Percentiles rank a stretch among this genome's conserved stretches.
Evolutionary conservation across 805 yeast genomes (phyloP).

Genomic region (Saccharomyces paradoxus): DNA sequence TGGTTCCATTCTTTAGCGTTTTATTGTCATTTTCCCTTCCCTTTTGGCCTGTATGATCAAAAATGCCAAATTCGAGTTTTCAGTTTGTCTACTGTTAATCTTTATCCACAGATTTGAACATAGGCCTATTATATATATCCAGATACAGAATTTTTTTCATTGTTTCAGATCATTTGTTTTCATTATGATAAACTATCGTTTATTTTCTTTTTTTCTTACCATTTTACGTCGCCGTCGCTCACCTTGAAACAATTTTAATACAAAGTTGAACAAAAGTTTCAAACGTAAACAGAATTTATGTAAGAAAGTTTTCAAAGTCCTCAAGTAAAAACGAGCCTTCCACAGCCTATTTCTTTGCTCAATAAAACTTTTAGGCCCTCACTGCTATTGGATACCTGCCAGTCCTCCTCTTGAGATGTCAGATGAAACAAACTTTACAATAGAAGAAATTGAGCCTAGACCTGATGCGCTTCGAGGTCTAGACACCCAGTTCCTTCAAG

Average conservation of each 20-base stretch:
- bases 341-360: neutral
- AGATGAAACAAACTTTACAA: neutral
- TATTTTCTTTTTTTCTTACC: neutral
- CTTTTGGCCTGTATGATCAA: neutral
- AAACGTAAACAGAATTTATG: neutral
- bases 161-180: neutral
- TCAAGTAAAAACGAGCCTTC: neutral
- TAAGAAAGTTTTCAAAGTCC: neutral
- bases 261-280: neutral
- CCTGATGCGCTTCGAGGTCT: conserved; percentile 11
- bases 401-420: conserved; percentile 3
- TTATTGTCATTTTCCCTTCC: neutral
- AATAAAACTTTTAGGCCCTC: neutral
- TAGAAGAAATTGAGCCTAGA: neutral
- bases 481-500: conserved; percentile 23
- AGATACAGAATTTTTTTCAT: neutral
- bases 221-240: neutral
- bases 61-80: neutral
- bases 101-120: neutral
- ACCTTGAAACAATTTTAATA: neutral
- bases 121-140: neutral
- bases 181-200: neutral
- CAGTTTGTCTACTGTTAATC: neutral
- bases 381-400: neutral
- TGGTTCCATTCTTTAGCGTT: neutral